Base-by-base conservation (phyloP, 805 yeast genomes). In the Wickerhamiella australiensis region DNA sequence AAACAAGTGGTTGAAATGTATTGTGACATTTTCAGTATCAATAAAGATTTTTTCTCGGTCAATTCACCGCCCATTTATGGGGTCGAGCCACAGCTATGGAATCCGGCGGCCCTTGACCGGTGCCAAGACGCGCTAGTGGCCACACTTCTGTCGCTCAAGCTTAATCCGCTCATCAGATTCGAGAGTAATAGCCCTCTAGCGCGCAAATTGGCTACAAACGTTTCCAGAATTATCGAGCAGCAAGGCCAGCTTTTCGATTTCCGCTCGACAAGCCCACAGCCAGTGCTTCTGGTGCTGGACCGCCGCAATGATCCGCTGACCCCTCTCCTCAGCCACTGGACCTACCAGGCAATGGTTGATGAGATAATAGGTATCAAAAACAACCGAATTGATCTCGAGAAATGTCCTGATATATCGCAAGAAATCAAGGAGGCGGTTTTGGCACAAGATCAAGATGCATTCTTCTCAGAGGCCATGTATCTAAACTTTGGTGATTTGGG, bases 331-430 rank as follows among this genome's bases (percentile, higher is more conserved):
- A 77, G 82, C 36, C 98, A 97, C 1, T 92, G 99, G 99, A 88
- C 98, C 1, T 92, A 86, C 65, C 97, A 90, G 62, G 84, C 96
- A 1, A 90, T 92, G 97, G 85, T 92, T 15, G 95, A 90, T 63
- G 97, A 94, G 62, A 73, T 87, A 20, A 69, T 92, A 26, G 95
- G 97, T 1, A 84, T 92, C 52, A 68, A 72, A 29, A 82, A 86
- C 60, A 90, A 92, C 57, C 75, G 88, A 2, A 94, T 86, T 3
- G 82, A 78, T 56, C 63, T 88, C 31, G 69, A 80, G 0, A 59
- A 65, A 1, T 72, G 77, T 1, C 75, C 82, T 1, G 78, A 74
- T 55, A 67, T 78, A 52, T 65, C 78, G 53, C 65, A 74, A n/a
- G 84, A 80, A 38, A 65, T 81, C 53, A 65, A 69, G 50, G 81